A percentile compares a stretch with the other conserved stretches of the same genome.
Conservation (phyloP, 345 rosid genomes). For the Salix caprea region DNA sequence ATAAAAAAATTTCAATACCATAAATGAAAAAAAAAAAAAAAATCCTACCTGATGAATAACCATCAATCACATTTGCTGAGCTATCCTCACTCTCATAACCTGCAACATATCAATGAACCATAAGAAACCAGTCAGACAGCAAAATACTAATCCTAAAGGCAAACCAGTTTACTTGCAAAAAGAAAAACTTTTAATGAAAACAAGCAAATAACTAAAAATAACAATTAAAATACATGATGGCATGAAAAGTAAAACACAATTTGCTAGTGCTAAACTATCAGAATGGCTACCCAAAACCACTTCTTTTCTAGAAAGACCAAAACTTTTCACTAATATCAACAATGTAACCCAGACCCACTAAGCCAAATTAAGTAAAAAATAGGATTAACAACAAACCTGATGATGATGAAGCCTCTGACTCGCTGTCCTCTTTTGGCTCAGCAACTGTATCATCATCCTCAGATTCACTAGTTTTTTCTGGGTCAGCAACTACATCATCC, state of each 20-base stretch:
- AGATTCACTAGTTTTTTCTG: slow-evolving; percentile 26
- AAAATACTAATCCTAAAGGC: neutral
- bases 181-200: neutral
- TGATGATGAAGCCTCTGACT: slow-evolving; percentile 35
- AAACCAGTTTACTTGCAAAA: neutral
- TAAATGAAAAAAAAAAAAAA: neutral
- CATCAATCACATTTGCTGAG: slow-evolving; percentile 46
- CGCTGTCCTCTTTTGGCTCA: slow-evolving; percentile 28
- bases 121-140: neutral
- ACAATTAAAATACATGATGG: neutral
- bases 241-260: neutral
- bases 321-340: neutral
- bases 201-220: neutral
- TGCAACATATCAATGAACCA: slow-evolving; percentile 20
- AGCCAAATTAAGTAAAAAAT: neutral
- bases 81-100: slow-evolving; percentile 57
- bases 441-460: slow-evolving; percentile 35
- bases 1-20: neutral
- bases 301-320: neutral
- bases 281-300: neutral
- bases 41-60: slow-evolving; percentile 37
- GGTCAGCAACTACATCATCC: slow-evolving; percentile 33
- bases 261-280: neutral
- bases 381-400: slow-evolving; percentile 41
- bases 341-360: neutral